Percentiles rank a stretch among this genome's conserved stretches.
Evolutionary conservation across 2,329 filamentous ascomycete genomes (phyloP).

Genomic region (Pleurostoma richardsiae): DNA sequence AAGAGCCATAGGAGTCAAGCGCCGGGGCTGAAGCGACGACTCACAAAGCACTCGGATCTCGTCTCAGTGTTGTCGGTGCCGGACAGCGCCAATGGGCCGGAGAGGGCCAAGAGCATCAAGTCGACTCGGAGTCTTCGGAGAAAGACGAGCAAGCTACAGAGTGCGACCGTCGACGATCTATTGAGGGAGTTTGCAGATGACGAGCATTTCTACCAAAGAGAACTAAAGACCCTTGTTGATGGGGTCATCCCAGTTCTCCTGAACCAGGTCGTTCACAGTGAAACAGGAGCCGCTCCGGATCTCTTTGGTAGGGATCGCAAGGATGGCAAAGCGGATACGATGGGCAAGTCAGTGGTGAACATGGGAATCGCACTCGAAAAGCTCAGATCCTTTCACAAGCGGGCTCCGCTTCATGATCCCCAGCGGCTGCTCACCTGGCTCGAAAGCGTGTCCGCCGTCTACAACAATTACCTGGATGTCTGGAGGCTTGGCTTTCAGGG

Average conservation of each 20-base stretch:
- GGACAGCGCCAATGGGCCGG: slow-evolving; percentile 47
- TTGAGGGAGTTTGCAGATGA: slow-evolving; percentile 77
- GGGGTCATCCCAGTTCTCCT: slow-evolving; percentile 92
- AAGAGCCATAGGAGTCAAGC: slow-evolving; percentile 33
- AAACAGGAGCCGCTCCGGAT: slow-evolving; percentile 57
- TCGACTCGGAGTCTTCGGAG: slow-evolving; percentile 76
- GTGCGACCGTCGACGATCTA: slow-evolving; percentile 68
- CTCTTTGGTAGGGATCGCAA: slow-evolving; percentile 58
- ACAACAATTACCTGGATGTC: slow-evolving; percentile 77
- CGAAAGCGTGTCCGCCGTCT: slow-evolving; percentile 69
- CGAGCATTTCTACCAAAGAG: slow-evolving; percentile 81
- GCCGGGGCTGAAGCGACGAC: slow-evolving; percentile 61
- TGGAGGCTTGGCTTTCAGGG: slow-evolving; percentile 96
- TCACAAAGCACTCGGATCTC: slow-evolving; percentile 90
- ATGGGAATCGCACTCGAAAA: slow-evolving; percentile 91
- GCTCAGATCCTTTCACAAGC: slow-evolving; percentile 73
- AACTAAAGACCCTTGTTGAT: slow-evolving; percentile 88
- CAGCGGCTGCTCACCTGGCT: slow-evolving; percentile 77
- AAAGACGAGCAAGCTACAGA: slow-evolving; percentile 60
- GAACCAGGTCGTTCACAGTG: slow-evolving; percentile 73
- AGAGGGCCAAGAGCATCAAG: slow-evolving; percentile 62
- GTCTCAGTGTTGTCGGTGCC: slow-evolving; percentile 85
- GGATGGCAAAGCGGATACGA: slow-evolving; percentile 48
- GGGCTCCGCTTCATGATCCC: slow-evolving; percentile 69
- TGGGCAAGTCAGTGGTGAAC: slow-evolving; percentile 83